These are phyloP conservation scores for Pyricularia sp. DNA, from an alignment of 2,329 filamentous ascomycete species.

Conservation along the genomic window DNA sequence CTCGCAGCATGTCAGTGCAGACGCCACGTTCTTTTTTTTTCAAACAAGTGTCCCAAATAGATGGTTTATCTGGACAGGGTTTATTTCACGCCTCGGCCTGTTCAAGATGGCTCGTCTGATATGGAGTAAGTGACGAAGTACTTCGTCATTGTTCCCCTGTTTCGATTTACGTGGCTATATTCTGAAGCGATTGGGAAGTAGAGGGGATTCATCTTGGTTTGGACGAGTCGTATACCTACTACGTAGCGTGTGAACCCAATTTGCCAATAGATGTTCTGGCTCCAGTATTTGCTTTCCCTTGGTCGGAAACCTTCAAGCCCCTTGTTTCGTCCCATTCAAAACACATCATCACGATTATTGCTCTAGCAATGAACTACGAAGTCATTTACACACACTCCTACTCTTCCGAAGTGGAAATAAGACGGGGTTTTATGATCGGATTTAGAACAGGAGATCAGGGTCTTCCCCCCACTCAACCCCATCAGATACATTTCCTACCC, in stretches of 20 bases:
- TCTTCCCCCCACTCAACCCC: neutral
- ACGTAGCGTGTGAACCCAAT: neutral
- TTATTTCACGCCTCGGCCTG: neutral
- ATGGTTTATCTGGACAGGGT: neutral
- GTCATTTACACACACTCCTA: neutral
- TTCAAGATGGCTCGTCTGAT: neutral
- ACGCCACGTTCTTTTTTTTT: neutral
- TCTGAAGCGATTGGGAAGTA: neutral
- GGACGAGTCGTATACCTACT: neutral
- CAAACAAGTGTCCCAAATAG: neutral
- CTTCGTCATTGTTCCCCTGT: neutral
- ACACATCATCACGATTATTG: neutral
- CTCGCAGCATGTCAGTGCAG: neutral
- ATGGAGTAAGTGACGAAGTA: neutral
- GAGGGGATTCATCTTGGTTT: neutral
- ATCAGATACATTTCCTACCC: neutral
- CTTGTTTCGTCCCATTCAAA: neutral
- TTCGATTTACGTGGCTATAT: neutral
- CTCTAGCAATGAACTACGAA: neutral
- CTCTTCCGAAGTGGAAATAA: neutral
- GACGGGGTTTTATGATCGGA: neutral
- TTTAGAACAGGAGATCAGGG: neutral
- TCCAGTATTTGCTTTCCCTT: neutral
- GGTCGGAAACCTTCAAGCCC: neutral
- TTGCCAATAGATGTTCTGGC: neutral